Conservation (phyloP, 2,329 filamentous ascomycete species). For the Fusarium circinatum region DNA sequence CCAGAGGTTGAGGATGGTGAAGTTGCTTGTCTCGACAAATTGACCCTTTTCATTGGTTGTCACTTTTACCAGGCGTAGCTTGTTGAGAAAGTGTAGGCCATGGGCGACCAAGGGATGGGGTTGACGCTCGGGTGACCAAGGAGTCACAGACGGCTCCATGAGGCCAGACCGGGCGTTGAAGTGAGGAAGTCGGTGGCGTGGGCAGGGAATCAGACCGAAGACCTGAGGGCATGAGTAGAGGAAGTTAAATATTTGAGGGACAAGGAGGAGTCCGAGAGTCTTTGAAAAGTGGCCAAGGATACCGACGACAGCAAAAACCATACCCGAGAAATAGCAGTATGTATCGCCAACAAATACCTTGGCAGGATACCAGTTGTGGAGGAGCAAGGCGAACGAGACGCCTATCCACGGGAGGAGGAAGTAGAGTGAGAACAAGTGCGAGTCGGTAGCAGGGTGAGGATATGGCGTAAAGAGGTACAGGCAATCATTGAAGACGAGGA, state of each 20-base stretch:
- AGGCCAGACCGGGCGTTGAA: conserved; percentile 89
- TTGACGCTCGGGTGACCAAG: conserved; percentile 75
- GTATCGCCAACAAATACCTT: conserved; percentile 97
- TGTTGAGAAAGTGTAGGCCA: conserved; percentile 74
- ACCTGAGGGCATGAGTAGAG: conserved; percentile 92
- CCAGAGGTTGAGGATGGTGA: conserved; percentile 96
- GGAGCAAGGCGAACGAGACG: conserved; percentile 85
- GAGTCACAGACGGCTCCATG: conserved; percentile 85
- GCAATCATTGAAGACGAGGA: conserved; percentile 86
- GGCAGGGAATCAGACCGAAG: conserved; percentile 89
- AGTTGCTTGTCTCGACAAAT: conserved; percentile 85
- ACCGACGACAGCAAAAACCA: conserved; percentile 97
- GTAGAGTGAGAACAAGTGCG: conserved; percentile 95
- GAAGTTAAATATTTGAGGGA: conserved; percentile 97
- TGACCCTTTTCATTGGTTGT: conserved; percentile 73
- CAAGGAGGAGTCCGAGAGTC: conserved; percentile 87
- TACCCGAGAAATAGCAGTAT: conserved; percentile 99
- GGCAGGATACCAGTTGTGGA: conserved; percentile 96
- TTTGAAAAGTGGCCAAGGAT: conserved; percentile 99
- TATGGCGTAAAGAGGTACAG: conserved; percentile 87
- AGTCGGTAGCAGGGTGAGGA: conserved; percentile 93
- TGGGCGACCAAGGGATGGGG: conserved; percentile 71
- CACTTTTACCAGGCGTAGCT: conserved; percentile 74
- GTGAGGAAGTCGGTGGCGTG: conserved; percentile 87
- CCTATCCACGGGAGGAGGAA: conserved; percentile 94